phyloP scores from a whole-genome alignment of 2,329 filamentous ascomycete genomes.

The Ophiostoma himal-ulmi region DNA sequence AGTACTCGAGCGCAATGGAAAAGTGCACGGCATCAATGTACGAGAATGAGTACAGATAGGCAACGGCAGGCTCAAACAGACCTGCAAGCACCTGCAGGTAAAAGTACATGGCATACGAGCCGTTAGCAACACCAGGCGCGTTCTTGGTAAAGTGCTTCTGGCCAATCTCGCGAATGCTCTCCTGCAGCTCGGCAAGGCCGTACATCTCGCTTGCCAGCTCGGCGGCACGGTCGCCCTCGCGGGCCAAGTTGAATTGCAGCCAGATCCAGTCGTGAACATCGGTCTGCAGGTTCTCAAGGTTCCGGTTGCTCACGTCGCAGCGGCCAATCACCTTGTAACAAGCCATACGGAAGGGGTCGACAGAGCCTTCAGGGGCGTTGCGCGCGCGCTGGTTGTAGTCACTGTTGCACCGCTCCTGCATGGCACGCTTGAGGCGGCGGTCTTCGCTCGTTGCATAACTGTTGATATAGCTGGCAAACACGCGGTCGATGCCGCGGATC shows the following conservation, averaged over 20 bases:
- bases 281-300: conserved; percentile 56
- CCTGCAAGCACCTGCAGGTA: conserved; percentile 85
- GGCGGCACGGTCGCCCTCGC: conserved; percentile 57
- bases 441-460: conserved; percentile 74
- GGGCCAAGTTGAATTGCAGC: conserved; percentile 64
- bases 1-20: conserved; percentile 80
- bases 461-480: conserved; percentile 81
- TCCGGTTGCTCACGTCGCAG: conserved; percentile 60
- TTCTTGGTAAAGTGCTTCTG: conserved; percentile 84
- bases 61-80: conserved; percentile 89
- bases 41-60: conserved; percentile 84
- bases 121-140: conserved; percentile 64
- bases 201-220: conserved; percentile 63
- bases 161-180: conserved; percentile 80
- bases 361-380: conserved; percentile 76
- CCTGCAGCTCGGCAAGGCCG: conserved; percentile 62
- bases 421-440: conserved; percentile 66
- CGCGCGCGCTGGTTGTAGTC: conserved; percentile 82
- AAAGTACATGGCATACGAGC: conserved; percentile 84
- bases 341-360: conserved; percentile 92
- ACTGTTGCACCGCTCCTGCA: conserved; percentile 81
- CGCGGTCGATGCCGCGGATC: conserved; percentile 85
- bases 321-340: conserved; percentile 97
- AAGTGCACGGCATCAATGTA: conserved; percentile 95
- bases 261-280: conserved; percentile 67